Evolutionary conservation across 176 grass and related monocot genomes (phyloP).

Genomic region (Musa troglodytarum): DNA sequence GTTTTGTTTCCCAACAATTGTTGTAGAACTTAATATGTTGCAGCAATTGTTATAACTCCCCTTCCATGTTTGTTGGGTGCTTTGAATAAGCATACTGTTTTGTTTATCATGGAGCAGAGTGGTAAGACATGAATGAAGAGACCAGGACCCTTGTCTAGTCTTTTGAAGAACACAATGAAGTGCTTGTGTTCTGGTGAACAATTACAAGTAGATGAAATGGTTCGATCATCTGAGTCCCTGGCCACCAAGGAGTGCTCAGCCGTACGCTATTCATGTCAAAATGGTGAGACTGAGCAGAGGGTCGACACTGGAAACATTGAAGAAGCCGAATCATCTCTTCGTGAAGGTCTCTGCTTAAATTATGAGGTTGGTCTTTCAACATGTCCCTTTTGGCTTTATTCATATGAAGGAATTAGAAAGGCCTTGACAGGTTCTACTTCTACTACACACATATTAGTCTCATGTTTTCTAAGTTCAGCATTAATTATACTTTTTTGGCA

Average conservation of each 20-base stretch:
- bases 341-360: conserved; percentile 65
- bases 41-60: not conserved
- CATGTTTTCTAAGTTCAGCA: too few species aligned
- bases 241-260: conserved; percentile 45
- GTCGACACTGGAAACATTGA: conserved; percentile 65
- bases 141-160: not conserved
- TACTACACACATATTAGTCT: not conserved
- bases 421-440: not conserved
- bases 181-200: conserved; percentile 93
- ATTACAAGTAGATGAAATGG: conserved; percentile 52
- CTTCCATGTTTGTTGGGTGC: not conserved
- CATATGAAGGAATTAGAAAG: too few species aligned
- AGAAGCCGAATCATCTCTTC: conserved; percentile 77
- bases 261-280: conserved; percentile 33
- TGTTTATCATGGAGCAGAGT: conserved; percentile 7
- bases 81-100: not conserved
- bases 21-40: too few species aligned
- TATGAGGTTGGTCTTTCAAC: conserved; percentile 49
- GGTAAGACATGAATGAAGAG: conserved; percentile 20
- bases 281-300: conserved; percentile 31
- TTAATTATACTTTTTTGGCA: too few species aligned
- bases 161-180: conserved; percentile 48
- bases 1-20: not conserved
- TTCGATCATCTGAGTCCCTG: conserved; percentile 32
- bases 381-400: conserved; percentile 7